Conservation (phyloP, 2,329 filamentous ascomycete genomes). For the Dothidotthia symphoricarpi region DNA sequence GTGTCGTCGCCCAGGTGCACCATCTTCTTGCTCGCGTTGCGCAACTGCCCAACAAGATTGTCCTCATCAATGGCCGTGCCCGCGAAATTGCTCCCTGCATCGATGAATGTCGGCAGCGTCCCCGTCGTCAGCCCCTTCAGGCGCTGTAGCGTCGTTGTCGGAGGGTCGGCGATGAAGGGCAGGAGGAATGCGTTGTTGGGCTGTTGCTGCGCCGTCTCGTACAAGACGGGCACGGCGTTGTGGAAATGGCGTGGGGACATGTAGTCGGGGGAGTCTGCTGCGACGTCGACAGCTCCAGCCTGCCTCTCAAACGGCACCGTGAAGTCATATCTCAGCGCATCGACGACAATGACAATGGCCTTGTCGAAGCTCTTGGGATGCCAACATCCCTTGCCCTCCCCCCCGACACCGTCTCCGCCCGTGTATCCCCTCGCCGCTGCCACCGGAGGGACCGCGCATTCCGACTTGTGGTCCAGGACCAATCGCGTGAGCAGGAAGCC, state of each 20-base stretch:
- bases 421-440: conserved; percentile 42
- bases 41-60: conserved; percentile 66
- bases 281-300: conserved; percentile 44
- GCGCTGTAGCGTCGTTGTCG: conserved; percentile 87
- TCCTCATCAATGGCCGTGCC: conserved; percentile 96
- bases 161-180: conserved; percentile 95
- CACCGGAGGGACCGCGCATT: conserved; percentile 73
- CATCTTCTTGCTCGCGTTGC: conserved; percentile 67
- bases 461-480: conserved; percentile 73
- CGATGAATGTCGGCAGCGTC: conserved; percentile 90
- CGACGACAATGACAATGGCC: conserved; percentile 84
- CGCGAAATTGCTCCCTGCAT: conserved; percentile 91
- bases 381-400: conserved; percentile 78
- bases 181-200: conserved; percentile 84
- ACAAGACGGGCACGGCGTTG: conserved; percentile 80
- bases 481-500: conserved; percentile 90
- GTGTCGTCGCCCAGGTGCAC: conserved; percentile 98
- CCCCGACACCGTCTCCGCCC: conserved; percentile 52
- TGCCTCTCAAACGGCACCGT: conserved; percentile 71
- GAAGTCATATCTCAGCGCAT: conserved; percentile 95
- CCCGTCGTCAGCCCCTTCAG: conserved; percentile 94
- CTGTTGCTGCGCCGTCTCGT: conserved; percentile 72
- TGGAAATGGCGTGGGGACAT: conserved; percentile 65
- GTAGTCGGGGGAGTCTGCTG: conserved; percentile 14
- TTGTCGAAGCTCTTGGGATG: conserved; percentile 91